phyloP scores from a whole-genome alignment of 176 grass and related monocot genomes.

The Tillandsia fasciculata region DNA sequence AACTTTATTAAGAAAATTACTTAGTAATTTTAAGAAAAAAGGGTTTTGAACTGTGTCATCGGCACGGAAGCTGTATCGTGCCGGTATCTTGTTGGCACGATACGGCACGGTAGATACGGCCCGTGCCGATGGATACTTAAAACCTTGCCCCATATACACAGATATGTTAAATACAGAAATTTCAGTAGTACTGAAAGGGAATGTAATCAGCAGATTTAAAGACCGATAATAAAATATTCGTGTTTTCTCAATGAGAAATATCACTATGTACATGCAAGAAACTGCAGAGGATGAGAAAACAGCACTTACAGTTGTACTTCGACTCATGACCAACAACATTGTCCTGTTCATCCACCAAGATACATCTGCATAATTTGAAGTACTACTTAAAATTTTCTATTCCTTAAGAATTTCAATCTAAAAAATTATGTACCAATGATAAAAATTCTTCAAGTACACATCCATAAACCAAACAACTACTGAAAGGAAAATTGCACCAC shows the following conservation, averaged over 20 bases:
- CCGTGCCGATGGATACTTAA: too few species aligned
- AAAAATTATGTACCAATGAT: not conserved
- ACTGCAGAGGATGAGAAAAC: not conserved
- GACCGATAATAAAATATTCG: not conserved
- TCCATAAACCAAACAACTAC: not conserved
- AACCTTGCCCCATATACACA: too few species aligned
- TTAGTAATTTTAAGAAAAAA: too few species aligned
- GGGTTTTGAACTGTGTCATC: too few species aligned
- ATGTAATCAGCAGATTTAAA: not conserved
- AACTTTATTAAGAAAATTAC: too few species aligned
- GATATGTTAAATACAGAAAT: too few species aligned
- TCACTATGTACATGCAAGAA: not conserved
- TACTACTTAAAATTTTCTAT: conserved; percentile 6
- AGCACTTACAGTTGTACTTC: conserved; percentile 85
- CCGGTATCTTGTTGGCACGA: too few species aligned
- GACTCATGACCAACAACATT: conserved; percentile 89
- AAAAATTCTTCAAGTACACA: not conserved
- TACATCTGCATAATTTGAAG: conserved; percentile 54
- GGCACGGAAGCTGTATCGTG: too few species aligned
- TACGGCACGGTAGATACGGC: too few species aligned
- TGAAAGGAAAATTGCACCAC: too few species aligned
- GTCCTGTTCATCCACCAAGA: conserved; percentile 92
- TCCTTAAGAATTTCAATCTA: not conserved
- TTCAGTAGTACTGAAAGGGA: too few species aligned
- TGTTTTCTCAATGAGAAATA: not conserved